Base-by-base conservation (phyloP, 768 basidiomycete species). In the Hebeloma cylindrosporum region DNA sequence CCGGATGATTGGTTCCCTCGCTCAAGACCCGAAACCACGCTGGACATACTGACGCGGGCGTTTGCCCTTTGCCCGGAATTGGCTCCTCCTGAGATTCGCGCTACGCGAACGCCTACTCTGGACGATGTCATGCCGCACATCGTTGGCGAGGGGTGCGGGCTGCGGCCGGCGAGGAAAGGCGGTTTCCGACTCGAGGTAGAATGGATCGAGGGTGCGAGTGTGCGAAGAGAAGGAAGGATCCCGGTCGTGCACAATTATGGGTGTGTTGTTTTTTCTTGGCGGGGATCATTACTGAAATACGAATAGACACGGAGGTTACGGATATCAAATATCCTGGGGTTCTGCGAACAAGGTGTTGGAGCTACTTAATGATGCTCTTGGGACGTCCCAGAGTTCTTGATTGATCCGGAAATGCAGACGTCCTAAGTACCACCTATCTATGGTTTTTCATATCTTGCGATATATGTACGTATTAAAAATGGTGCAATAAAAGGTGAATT, bases 271-370 rank as follows among this genome's bases (percentile, higher is more conserved):
- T 20, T 22, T 16, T 34, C 26, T 31, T 40, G 14, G 38, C 2
- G 28, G 23, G 39, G 41, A 14, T 22, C 22, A n/a, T 38, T 9
- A 16, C 6, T 30, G 20, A 7, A 2, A 7, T 3, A 25, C 34
- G 35, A 36, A 3, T 41, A 83, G 83, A 32, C 84, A 87, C 57
- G 73, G 74, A 5, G 83, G 85, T 7, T 77, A 75, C 57, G 84
- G 83, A 1, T 88, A 74, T 53, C 80, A 82, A 57, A 70, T 79
- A 0, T 83, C 82, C 0, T 86, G 82, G 83, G 83, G 79, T 1
- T 79, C 75, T 5, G 85, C 85, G 3, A 63, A 64, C 5, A 68
- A 72, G 4, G 80, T 73, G 2, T 39, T 59, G n/a, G 50, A 56
- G 17, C 40, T 63, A 4, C 26, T 63, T 37, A 54, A 54, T 9